Evolutionary conservation across 108 stramenopile species (phyloP).

Genomic region (Bacterosira constricta): DNA sequence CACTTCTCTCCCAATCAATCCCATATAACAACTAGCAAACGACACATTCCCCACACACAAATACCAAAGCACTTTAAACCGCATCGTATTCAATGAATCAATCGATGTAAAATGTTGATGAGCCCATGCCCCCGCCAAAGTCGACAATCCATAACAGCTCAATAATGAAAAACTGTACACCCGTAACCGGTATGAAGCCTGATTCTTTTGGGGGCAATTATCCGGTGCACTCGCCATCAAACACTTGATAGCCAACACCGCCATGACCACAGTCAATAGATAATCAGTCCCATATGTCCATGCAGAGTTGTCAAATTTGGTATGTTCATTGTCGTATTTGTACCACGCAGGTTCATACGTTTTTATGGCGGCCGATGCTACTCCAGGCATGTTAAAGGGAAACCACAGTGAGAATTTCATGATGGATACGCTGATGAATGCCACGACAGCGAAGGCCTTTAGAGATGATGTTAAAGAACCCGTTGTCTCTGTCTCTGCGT

Average conservation of each 20-base stretch:
- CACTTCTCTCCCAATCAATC: conserved; percentile 64
- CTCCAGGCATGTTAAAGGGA: conserved; percentile 56
- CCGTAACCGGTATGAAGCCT: conserved; percentile 4
- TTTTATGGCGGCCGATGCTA: conserved; percentile 43
- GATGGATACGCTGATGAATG: background rate
- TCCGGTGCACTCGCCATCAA: background rate
- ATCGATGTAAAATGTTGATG: conserved; percentile 64
- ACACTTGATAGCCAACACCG: conserved; percentile 24
- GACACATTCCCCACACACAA: conserved; percentile 84
- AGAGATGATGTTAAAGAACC: too few relatives aligned
- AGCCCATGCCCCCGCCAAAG: conserved; percentile 67
- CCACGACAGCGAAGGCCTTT: background rate
- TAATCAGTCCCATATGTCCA: conserved; percentile 91
- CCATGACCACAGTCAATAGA: conserved; percentile 64
- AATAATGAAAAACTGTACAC: conserved; percentile 47
- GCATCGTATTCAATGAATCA: conserved; percentile 51
- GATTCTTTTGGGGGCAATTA: background rate
- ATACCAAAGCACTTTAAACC: conserved; percentile 79
- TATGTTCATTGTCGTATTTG: conserved; percentile 51
- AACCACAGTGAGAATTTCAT: conserved; percentile 35
- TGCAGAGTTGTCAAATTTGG: conserved; percentile 75
- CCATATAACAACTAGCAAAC: conserved; percentile 75
- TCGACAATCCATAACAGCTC: conserved; percentile 61
- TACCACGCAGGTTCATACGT: conserved; percentile 65
- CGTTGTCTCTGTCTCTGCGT: too few relatives aligned